These are phyloP conservation scores for Penicillium canescens DNA, from an alignment of 495 filamentous ascomycete species.

Conservation along the genomic window DNA sequence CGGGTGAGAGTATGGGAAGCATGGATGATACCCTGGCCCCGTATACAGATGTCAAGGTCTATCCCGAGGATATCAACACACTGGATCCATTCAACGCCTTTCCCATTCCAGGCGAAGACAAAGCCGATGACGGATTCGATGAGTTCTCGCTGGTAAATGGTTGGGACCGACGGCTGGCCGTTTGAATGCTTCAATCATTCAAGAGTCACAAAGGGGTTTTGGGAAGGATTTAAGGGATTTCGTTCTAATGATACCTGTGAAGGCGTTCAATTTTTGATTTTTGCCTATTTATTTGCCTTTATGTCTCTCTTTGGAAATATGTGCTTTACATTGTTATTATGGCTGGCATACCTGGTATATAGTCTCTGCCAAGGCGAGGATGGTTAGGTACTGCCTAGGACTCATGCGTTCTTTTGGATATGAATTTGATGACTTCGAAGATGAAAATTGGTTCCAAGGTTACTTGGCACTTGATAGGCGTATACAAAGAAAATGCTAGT, in stretches of 20 bases:
- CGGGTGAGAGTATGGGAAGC: constrained; percentile 71
- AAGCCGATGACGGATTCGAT: constrained; percentile 23
- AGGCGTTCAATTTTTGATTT: constrained; percentile 6
- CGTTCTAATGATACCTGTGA: constrained; percentile 12
- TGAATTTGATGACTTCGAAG: constrained; percentile 1
- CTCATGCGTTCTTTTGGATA: neutral
- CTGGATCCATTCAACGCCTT: constrained; percentile 50
- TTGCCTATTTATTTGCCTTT: neutral
- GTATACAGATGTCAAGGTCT: constrained; percentile 21
- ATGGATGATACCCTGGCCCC: constrained; percentile 37
- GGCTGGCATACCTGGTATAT: neutral
- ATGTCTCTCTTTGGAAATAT: neutral
- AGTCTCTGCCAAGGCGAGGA: too few species aligned
- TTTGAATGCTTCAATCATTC: constrained; percentile 19
- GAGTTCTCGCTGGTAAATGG: constrained; percentile 34
- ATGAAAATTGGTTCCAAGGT: too few species aligned
- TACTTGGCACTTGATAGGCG: too few species aligned
- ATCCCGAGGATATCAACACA: constrained; percentile 29
- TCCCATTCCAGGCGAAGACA: constrained; percentile 42
- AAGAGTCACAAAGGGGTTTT: neutral
- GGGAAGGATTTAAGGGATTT: neutral
- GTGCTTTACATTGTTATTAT: neutral
- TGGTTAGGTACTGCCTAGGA: neutral
- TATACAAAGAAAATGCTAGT: too few species aligned
- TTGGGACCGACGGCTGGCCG: constrained; percentile 43